A percentile compares a stretch with the other conserved stretches of the same genome.
Evolutionary conservation across 73 alveolate species (phyloP).

Genomic region (Tetrahymena malaccensis): DNA sequence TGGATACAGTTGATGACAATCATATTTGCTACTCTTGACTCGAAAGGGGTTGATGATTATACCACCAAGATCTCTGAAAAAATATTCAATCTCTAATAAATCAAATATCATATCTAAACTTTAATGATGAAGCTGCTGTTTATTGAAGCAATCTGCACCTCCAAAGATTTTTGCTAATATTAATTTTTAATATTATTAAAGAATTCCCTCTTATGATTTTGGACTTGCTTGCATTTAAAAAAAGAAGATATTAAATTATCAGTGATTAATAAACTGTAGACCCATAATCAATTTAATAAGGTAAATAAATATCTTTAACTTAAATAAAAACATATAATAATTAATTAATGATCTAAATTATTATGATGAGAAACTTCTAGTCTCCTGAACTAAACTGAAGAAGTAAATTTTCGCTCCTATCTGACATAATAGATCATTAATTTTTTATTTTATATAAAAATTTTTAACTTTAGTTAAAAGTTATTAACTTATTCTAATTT

Average conservation of each 20-base stretch:
- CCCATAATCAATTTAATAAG: not conserved
- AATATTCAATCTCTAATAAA: not conserved
- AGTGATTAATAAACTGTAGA: not conserved
- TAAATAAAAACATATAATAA: not conserved
- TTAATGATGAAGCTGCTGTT: not conserved
- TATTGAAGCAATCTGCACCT: not conserved
- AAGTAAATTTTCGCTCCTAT: not conserved
- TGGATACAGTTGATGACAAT: not conserved
- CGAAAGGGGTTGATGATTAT: not conserved
- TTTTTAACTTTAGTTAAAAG: not conserved
- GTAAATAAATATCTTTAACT: not conserved
- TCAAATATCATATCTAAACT: not conserved
- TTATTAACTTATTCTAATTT: not conserved
- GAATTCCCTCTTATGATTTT: not conserved
- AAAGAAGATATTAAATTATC: not conserved
- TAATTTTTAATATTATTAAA: not conserved
- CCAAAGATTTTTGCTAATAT: not conserved
- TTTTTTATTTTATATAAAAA: not conserved
- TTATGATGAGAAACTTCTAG: not conserved
- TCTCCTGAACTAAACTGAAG: not conserved
- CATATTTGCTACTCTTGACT: not conserved
- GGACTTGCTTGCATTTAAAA: not conserved
- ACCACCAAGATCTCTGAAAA: not conserved
- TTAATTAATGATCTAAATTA: not conserved
- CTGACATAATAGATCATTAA: not conserved